phyloP scores from a whole-genome alignment of 768 basidiomycete genomes.

The Auriculariales sp. region DNA sequence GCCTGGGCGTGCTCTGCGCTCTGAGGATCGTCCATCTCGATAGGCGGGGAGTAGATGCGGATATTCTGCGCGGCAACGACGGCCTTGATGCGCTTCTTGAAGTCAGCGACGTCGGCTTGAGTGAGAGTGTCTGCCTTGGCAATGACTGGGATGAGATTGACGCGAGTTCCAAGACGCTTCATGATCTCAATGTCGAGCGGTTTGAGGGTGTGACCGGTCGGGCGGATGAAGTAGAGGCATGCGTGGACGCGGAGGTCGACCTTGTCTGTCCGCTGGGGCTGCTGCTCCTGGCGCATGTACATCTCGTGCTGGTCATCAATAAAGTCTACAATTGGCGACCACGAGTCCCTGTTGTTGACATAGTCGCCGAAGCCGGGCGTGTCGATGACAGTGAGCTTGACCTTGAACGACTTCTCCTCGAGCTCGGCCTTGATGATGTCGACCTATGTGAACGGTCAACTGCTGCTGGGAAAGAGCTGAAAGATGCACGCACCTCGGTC shows the following conservation, averaged over 20 bases:
- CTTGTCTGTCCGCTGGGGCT: constrained; percentile 90
- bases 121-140: constrained; percentile 97
- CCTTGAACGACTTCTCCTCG: constrained; percentile 97
- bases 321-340: constrained; percentile 97
- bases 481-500: constrained; percentile 42
- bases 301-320: constrained; percentile 93
- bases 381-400: constrained; percentile 97
- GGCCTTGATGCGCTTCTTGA: constrained; percentile 90
- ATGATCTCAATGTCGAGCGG: constrained; percentile 99
- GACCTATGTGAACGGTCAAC: constrained; percentile 21
- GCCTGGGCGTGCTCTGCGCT: constrained; percentile 78
- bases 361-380: constrained; percentile 99
- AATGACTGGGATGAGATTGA: constrained; percentile 94
- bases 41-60: constrained; percentile 84
- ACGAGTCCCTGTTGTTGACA: constrained; percentile 99
- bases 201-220: constrained; percentile 91
- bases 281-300: constrained; percentile 97
- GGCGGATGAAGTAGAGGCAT: constrained; percentile 91
- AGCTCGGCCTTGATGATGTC: constrained; percentile 99
- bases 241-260: constrained; percentile 92
- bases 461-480: background rate
- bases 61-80: constrained; percentile 86
- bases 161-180: constrained; percentile 96
- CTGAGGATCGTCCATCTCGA: constrained; percentile 78
- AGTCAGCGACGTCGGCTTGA: constrained; percentile 76